Evolutionary conservation across 257 asterid genomes (phyloP), one percentile per base, ranked within the genome.

Genomic region (Plantago ovata): DNA sequence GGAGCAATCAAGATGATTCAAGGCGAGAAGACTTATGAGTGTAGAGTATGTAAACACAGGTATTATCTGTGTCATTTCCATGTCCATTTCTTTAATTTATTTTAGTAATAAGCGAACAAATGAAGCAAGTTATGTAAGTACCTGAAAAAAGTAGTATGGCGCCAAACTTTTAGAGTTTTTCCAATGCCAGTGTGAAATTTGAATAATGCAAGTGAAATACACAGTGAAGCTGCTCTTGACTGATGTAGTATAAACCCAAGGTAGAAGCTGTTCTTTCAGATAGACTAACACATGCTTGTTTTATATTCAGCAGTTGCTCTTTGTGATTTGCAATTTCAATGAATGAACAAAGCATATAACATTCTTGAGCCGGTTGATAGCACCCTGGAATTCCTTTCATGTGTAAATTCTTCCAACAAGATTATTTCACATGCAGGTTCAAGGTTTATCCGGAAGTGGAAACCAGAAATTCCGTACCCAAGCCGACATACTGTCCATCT

Each of bases 1-100:
- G 94, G 98, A 72, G 84, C 97, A 56, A 76, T 88, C 60, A 92
- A 89, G 86, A 88, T 92, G 98, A 86, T 89, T 66, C 95, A 92
- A 86, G 97, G 97, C 51, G 95, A 86, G 75, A 92, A 83, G 85
- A 65, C 67, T 49, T 93, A 75, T 49, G 94, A 85, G 79, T 93
- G 98, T 64, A 79, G 87, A 63, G 73, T 72, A 46, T 93, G 98
- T 71, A 88, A 84, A 77, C 85, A 82, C 83, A 87, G 98, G 98
- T 92, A 60, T 61, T 68, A 49, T 48, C 55, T 55, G 8, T 41
- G 61, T 67, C 58, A 32, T n/a, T n/a, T n/a, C n/a, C n/a, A n/a
- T n/a, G n/a, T n/a, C n/a, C n/a, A n/a, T n/a, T n/a, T n/a, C n/a
- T n/a, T n/a, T n/a, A n/a, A n/a, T n/a, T n/a, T n/a, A n/a, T n/a